Evolutionary conservation across 2,329 filamentous ascomycete genomes (phyloP), one percentile per base, ranked within the genome.

Genomic region (Arachnomyces sp.): DNA sequence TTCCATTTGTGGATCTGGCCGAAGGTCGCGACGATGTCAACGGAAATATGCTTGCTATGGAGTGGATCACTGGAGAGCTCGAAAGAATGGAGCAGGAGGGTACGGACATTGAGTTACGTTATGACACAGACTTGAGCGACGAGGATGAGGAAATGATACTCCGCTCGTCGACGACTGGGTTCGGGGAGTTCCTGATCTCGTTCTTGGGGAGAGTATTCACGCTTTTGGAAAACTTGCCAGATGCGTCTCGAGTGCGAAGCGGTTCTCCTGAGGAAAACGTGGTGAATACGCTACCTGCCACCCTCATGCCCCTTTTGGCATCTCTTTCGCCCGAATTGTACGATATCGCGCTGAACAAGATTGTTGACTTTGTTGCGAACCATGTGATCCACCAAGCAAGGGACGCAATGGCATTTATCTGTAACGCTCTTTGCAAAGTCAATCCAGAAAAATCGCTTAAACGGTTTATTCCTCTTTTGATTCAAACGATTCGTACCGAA

Each of bases 351-450:
- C 68, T 98, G 37, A 84, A 94, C 44, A 96, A 96, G 69, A 80
- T 98, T 52, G 84, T 88, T 2, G 79, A 86, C 25, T 98, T 98
- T 60, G 84, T 95, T 17, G 82, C 85, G 1, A 86, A 86, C 47
- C 92, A 96, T 66, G 92, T 98, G 36, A 90, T 98, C 13, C 89
- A 98, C 54, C 92, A 96, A 64, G 90, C 92, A 39, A 75, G 90
- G 49, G 92, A 98, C 70, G 90, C 92, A 6, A 95, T 98, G 84
- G 92, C 93, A 1, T 98, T 95, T 74, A 96, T 96, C 39, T 86
- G 90, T 65, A 96, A 95, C 62, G 86, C 87, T 0, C 73, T 98
- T 16, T 95, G 92, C 73, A 96, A 96, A 65, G 87, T 94, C 51
- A 86, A 93, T 52, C 89, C 93, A 0, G 82, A 90, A 59, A 95